Conservation (phyloP, 148 eudicot species). For the Rhododendron vialii region DNA sequence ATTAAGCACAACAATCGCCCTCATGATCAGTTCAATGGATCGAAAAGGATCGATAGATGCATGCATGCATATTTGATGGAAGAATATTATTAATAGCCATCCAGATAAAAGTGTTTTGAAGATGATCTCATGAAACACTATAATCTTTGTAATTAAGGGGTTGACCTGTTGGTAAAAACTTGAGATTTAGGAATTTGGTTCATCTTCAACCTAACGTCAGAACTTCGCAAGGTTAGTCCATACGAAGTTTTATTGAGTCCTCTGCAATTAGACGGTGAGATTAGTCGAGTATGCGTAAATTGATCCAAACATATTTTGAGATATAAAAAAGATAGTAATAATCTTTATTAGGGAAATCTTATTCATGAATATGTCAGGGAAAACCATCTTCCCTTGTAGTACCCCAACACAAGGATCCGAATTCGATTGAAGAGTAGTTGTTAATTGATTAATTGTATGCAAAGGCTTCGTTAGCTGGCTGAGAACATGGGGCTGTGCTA, state of each 20-base stretch:
- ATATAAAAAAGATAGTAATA: not conserved
- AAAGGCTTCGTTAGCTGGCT: not conserved
- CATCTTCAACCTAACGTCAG: not conserved
- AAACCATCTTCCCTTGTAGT: not conserved
- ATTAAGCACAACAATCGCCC: too few relatives aligned
- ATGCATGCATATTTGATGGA: not conserved
- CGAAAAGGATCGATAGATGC: not conserved
- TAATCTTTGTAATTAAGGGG: not conserved
- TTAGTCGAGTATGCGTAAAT: not conserved
- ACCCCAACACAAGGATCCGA: not conserved
- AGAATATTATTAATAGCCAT: not conserved
- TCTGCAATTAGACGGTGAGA: not conserved
- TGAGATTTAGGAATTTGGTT: not conserved
- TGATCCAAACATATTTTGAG: not conserved
- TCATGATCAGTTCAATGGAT: too few relatives aligned
- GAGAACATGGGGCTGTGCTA: not conserved
- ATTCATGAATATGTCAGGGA: not conserved
- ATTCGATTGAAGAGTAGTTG: not conserved
- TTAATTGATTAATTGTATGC: not conserved
- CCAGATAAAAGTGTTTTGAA: not conserved
- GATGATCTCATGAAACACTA: not conserved
- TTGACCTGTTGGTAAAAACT: not conserved
- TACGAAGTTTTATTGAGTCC: not conserved
- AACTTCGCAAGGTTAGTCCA: not conserved
- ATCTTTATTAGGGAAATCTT: not conserved